Evolutionary conservation across 2,329 filamentous ascomycete species (phyloP).

Genomic region (Penicillium thymicola): DNA sequence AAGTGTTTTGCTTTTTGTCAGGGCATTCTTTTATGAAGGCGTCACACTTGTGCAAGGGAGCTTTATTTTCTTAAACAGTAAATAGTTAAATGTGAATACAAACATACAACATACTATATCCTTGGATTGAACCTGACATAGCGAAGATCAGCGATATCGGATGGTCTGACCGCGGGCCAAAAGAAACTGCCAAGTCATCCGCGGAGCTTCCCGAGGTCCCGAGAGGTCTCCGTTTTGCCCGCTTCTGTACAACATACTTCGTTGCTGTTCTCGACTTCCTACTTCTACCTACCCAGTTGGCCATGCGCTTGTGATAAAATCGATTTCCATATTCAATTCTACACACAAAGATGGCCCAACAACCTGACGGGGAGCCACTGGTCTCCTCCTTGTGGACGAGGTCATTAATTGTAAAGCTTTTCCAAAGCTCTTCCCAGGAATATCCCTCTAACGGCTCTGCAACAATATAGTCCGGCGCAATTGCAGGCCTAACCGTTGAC

Average conservation of each 20-base stretch:
- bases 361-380: conserved; percentile 32
- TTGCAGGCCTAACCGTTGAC: conserved; percentile 95
- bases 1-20: neutral
- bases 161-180: conserved; percentile 25
- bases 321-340: neutral
- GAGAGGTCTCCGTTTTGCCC: neutral
- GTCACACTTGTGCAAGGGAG: neutral
- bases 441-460: conserved; percentile 7
- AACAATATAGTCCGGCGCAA: conserved; percentile 68
- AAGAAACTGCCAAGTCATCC: conserved; percentile 8
- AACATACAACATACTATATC: neutral
- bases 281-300: neutral
- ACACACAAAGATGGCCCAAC: conserved; percentile 25
- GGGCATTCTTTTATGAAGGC: neutral
- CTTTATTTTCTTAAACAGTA: neutral
- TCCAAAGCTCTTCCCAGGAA: neutral
- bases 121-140: conserved; percentile 8
- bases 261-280: neutral
- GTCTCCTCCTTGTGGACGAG: conserved; percentile 44
- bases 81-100: neutral
- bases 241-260: neutral
- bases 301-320: conserved; percentile 16
- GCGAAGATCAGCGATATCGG: conserved; percentile 21
- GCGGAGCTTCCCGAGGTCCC: conserved; percentile 14
- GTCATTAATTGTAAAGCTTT: conserved; percentile 36